Conservation (phyloP, 73 alveolate species). For the Stentor coeruleus region DNA sequence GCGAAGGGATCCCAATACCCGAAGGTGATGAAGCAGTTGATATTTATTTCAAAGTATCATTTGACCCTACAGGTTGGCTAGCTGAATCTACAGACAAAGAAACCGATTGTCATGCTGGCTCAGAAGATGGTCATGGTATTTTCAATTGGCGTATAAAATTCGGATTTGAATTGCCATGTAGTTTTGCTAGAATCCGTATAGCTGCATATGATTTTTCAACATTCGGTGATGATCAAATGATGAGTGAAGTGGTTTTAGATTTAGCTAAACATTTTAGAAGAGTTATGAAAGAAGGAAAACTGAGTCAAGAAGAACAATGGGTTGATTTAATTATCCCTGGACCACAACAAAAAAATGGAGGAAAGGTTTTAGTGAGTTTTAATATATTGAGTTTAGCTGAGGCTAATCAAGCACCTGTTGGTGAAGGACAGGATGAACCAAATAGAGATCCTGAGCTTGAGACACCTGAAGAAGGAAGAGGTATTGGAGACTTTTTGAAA, state of each 20-base stretch:
- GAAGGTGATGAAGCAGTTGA: constrained; percentile 82
- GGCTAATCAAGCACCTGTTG: constrained; percentile 56
- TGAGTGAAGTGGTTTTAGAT: constrained; percentile 62
- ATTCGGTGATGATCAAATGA: constrained; percentile 60
- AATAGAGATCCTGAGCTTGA: constrained; percentile 83
- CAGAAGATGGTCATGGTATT: constrained; percentile 90
- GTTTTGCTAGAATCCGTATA: constrained; percentile 82
- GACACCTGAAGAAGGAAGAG: constrained; percentile 90
- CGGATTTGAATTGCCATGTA: constrained; percentile 78
- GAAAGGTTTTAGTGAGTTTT: constrained; percentile 34
- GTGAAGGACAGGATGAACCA: constrained; percentile 96
- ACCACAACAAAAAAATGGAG: constrained; percentile 26
- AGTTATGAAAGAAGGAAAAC: constrained; percentile 70
- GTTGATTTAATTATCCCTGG: constrained; percentile 39
- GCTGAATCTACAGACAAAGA: constrained; percentile 66
- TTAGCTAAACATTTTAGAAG: constrained; percentile 45
- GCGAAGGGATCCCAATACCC: constrained; percentile 84
- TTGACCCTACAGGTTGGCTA: constrained; percentile 83
- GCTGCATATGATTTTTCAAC: constrained; percentile 77
- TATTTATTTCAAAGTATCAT: constrained; percentile 69
- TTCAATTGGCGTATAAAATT: constrained; percentile 90
- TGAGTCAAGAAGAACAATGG: constrained; percentile 59
- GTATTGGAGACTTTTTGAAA: constrained; percentile 74
- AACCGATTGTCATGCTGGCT: constrained; percentile 93
- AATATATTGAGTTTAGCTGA: constrained; percentile 21